Conservation (phyloP, 1,139 yeast genomes). For the Ogataea hybrid region DNA sequence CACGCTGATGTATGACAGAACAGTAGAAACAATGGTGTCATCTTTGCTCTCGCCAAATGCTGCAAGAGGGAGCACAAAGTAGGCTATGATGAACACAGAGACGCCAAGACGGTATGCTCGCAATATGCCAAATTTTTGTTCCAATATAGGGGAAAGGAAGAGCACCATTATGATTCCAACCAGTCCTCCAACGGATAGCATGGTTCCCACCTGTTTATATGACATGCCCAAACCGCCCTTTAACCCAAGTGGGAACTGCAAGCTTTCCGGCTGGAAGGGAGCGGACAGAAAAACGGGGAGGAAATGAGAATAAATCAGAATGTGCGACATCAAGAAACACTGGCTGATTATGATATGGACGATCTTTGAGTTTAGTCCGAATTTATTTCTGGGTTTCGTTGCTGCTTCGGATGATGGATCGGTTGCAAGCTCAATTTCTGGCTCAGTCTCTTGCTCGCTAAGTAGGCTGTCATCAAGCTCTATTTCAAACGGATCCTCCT, state of each 20-base stretch:
- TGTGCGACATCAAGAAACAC: conserved; percentile 7
- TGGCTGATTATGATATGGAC: conserved; percentile 9
- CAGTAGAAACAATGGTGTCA: neutral
- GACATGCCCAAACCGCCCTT: conserved; percentile 11
- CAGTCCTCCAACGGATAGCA: conserved; percentile 10
- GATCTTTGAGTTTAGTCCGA: neutral
- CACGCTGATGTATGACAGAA: neutral
- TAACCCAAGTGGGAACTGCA: conserved; percentile 8
- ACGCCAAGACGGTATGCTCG: conserved; percentile 5
- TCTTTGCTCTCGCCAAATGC: conserved; percentile 2
- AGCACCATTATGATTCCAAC: conserved; percentile 9
- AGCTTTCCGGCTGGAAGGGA: neutral
- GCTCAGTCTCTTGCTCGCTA: no score
- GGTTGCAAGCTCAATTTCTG: no score
- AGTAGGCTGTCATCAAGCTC: no score
- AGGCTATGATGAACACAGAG: conserved; percentile 1
- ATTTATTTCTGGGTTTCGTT: no score
- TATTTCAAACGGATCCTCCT: no score
- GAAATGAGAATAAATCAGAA: conserved; percentile 9
- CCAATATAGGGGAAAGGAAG: conserved; percentile 4
- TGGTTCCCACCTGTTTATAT: conserved; percentile 2
- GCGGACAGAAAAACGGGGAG: conserved; percentile 4
- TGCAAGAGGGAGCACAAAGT: conserved; percentile 6
- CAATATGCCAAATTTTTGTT: conserved; percentile 3
- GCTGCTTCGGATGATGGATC: no score